A percentile compares a stretch with the other conserved stretches of the same genome.
phyloP scores from a whole-genome alignment of 78 protist species.

The Monocercomonoides exilis region DNA sequence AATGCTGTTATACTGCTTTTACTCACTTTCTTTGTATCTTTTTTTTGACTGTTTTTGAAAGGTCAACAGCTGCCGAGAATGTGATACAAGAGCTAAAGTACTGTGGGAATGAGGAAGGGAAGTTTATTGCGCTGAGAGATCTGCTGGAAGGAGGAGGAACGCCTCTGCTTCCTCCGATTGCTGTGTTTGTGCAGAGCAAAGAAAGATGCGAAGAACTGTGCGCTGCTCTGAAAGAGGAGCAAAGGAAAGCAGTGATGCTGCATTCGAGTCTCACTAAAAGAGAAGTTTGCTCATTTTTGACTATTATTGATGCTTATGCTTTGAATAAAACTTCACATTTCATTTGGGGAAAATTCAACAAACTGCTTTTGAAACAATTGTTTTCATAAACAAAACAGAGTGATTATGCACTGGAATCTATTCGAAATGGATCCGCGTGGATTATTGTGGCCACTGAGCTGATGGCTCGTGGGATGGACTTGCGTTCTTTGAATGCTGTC shows the following conservation, averaged over 20 bases:
- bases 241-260: conserved; percentile 41
- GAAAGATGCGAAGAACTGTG: conserved; percentile 76
- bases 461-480: conserved; percentile 92
- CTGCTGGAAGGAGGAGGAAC: conserved; percentile 30
- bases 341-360: neutral
- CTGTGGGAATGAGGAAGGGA: conserved; percentile 82
- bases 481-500: conserved; percentile 70
- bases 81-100: conserved; percentile 59
- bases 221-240: conserved; percentile 56
- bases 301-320: no score
- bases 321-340: neutral
- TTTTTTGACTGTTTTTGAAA: no score
- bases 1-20: no score
- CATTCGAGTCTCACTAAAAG: neutral
- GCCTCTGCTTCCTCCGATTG: conserved; percentile 71
- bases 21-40: no score
- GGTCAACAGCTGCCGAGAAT: neutral
- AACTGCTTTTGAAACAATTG: neutral
- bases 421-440: conserved; percentile 75
- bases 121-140: conserved; percentile 72
- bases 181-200: conserved; percentile 80
- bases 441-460: conserved; percentile 85
- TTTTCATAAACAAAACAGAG: conserved; percentile 39
- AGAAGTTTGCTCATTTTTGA: neutral
- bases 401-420: conserved; percentile 47